phyloP scores from a whole-genome alignment of 164 flowering plant species.

The Aristolochia fimbriata region DNA sequence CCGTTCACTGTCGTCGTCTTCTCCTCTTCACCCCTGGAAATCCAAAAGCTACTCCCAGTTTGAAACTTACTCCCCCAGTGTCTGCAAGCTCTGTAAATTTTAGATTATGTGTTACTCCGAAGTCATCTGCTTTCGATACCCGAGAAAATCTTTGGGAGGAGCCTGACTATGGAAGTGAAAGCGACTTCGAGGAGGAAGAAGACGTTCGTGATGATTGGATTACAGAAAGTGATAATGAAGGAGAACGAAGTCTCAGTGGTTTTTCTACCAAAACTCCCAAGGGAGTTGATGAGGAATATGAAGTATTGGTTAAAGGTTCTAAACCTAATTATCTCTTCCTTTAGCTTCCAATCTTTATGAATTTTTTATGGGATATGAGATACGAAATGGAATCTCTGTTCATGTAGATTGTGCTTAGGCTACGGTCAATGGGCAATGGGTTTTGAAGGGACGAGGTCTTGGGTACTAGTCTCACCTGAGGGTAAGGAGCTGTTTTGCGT shows the following conservation, averaged over 20 bases:
- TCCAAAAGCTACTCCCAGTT: no score
- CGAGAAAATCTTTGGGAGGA: not conserved
- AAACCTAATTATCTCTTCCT: not conserved
- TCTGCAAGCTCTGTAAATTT: no score
- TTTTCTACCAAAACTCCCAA: not conserved
- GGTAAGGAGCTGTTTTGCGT: no score
- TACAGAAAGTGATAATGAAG: not conserved
- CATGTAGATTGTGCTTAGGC: not conserved
- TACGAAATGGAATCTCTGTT: no score
- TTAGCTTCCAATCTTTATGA: not conserved
- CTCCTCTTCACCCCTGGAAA: no score
- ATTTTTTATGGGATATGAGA: not conserved
- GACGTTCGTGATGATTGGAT: not conserved
- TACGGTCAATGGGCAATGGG: not conserved
- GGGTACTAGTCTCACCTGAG: no score
- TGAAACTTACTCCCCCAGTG: no score
- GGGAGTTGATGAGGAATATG: not conserved
- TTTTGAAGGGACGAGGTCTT: no score
- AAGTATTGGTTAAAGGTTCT: not conserved
- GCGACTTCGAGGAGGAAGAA: slow-evolving; percentile 2
- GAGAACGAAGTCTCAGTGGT: not conserved
- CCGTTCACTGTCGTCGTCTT: no score
- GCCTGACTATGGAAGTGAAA: slow-evolving; percentile 3
- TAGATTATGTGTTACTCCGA: not conserved
- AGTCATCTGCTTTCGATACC: not conserved